These are phyloP conservation scores for Scheffersomyces cryptocercus DNA, from an alignment of 1,139 yeast genomes.

Conservation along the genomic window DNA sequence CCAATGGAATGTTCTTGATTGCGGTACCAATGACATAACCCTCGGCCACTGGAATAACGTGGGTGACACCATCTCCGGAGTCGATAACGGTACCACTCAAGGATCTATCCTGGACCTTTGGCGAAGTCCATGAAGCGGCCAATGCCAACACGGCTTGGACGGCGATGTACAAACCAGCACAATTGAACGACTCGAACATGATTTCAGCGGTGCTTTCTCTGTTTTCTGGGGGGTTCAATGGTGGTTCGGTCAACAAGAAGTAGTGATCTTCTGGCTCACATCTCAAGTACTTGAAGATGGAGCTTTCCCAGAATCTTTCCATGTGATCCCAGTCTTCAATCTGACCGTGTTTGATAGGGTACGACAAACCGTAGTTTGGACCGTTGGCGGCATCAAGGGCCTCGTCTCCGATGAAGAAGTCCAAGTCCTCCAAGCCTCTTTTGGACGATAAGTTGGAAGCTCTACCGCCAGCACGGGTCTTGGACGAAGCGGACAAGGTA, in stretches of 20 bases:
- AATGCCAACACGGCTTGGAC: slow-evolving; percentile 98
- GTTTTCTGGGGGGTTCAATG: slow-evolving; percentile 97
- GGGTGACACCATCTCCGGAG: slow-evolving; percentile 97
- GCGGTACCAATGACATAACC: slow-evolving; percentile 98
- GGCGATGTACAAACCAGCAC: slow-evolving; percentile 97
- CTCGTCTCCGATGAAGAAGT: slow-evolving; percentile 93
- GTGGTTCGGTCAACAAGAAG: slow-evolving; percentile 94
- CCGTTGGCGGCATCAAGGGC: slow-evolving; percentile 89
- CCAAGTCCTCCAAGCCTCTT: slow-evolving; percentile 93
- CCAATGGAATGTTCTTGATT: slow-evolving; percentile 94
- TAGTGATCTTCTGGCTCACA: slow-evolving; percentile 99
- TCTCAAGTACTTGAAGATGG: slow-evolving; percentile 91
- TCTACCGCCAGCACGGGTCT: slow-evolving; percentile 29
- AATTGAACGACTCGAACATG: slow-evolving; percentile 97
- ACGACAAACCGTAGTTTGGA: slow-evolving; percentile 82
- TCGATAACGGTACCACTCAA: slow-evolving; percentile 98
- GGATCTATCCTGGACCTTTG: slow-evolving; percentile 92
- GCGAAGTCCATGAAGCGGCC: slow-evolving; percentile 99
- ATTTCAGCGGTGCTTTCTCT: slow-evolving; percentile 98
- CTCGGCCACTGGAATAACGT: slow-evolving; percentile 98
- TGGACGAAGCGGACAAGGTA: slow-evolving; percentile 55
- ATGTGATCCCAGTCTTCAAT: slow-evolving; percentile 99
- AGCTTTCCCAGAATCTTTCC: slow-evolving; percentile 99
- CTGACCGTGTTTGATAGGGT: slow-evolving; percentile 97
- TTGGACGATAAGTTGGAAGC: slow-evolving; percentile 56